Evolutionary conservation across 2,329 filamentous ascomycete species (phyloP).

Genomic region (Fusarium chlamydosporum): DNA sequence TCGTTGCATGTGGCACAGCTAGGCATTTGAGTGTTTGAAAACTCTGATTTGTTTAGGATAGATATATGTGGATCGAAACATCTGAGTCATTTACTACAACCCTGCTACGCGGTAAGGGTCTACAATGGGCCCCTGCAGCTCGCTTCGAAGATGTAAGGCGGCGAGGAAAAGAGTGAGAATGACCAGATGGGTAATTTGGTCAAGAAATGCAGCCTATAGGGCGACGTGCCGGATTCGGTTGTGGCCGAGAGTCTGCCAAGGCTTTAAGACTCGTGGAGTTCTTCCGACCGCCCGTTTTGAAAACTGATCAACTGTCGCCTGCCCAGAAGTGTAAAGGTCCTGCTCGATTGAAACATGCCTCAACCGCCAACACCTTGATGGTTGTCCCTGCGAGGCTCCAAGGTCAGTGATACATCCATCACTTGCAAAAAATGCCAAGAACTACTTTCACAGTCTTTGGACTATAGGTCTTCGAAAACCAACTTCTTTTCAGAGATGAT

Average conservation of each 20-base stretch:
- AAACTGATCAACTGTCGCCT: too few species aligned
- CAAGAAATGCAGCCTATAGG: not conserved
- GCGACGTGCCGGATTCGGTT: not conserved
- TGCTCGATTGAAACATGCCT: too few species aligned
- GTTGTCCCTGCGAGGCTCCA: too few species aligned
- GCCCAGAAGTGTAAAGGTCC: too few species aligned
- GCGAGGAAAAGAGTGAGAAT: too few species aligned
- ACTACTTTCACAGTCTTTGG: too few species aligned
- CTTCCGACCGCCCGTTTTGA: not conserved
- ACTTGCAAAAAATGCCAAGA: too few species aligned
- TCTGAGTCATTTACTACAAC: not conserved
- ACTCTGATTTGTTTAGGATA: not conserved
- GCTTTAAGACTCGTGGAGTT: not conserved
- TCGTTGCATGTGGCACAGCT: not conserved
- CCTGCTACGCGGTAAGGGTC: not conserved
- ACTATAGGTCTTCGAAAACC: too few species aligned
- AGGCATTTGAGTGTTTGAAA: not conserved
- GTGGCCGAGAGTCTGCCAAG: not conserved
- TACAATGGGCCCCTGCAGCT: not conserved
- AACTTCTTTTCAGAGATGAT: too few species aligned
- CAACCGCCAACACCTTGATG: too few species aligned
- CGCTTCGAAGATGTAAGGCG: not conserved
- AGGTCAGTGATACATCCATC: too few species aligned
- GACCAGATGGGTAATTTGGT: not conserved
- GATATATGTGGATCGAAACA: not conserved